Evolutionary conservation across 2,329 filamentous ascomycete species (phyloP).

Genomic region (Anisogramma anomala): DNA sequence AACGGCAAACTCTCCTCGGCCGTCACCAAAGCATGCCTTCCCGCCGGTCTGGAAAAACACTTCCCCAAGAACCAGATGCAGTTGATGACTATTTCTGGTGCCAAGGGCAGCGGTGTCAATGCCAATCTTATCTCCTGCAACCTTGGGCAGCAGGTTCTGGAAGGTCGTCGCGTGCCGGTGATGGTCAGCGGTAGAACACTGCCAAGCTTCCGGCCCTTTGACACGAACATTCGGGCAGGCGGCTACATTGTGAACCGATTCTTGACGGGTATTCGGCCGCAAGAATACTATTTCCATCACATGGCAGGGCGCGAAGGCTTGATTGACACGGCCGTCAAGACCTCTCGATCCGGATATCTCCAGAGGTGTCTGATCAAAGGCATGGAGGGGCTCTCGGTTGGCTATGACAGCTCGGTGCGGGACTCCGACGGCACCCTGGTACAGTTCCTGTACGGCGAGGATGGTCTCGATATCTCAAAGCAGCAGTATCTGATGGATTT

Average conservation of each 20-base stretch:
- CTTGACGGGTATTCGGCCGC: constrained; percentile 91
- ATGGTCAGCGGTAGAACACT: constrained; percentile 98
- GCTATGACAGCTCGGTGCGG: constrained; percentile 88
- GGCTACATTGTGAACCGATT: constrained; percentile 94
- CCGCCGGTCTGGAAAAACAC: constrained; percentile 70
- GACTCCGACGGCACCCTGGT: constrained; percentile 88
- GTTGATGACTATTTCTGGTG: constrained; percentile 92
- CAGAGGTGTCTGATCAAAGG: constrained; percentile 97
- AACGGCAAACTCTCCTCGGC: constrained; percentile 61
- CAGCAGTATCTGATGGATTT: constrained; percentile 87
- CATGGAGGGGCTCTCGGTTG: constrained; percentile 86
- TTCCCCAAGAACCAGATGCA: constrained; percentile 99
- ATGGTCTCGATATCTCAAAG: constrained; percentile 88
- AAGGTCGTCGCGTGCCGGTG: constrained; percentile 84
- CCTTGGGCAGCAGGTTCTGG: constrained; percentile 88
- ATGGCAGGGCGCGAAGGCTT: constrained; percentile 98
- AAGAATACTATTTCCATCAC: constrained; percentile 98
- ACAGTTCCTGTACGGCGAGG: constrained; percentile 94
- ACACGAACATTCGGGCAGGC: constrained; percentile 78
- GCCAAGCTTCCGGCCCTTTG: constrained; percentile 86
- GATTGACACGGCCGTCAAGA: constrained; percentile 98
- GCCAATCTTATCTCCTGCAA: constrained; percentile 97
- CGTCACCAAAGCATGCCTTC: constrained; percentile 71
- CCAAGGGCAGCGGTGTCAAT: constrained; percentile 87
- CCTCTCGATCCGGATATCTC: constrained; percentile 88